Percentiles rank a stretch among this genome's conserved stretches.
These are phyloP conservation scores for Diaporthe sp. DNA, from an alignment of 2,329 filamentous ascomycete species.

Conservation along the genomic window DNA sequence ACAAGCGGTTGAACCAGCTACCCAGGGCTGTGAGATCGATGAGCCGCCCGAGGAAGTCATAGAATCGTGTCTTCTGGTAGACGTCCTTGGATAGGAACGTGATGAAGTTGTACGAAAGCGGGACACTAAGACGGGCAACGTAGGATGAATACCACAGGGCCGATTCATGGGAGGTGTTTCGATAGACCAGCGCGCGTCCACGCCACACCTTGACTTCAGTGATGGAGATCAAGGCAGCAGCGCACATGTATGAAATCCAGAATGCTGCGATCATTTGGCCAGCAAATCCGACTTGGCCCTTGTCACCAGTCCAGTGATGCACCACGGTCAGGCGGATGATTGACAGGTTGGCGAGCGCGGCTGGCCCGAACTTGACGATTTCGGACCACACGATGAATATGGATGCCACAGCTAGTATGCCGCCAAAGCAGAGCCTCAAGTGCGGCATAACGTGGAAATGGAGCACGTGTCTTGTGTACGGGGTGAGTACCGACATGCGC, in stretches of 20 bases:
- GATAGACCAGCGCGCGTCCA: slow-evolving; percentile 87
- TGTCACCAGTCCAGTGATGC: slow-evolving; percentile 80
- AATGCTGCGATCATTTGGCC: slow-evolving; percentile 86
- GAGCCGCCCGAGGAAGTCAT: slow-evolving; percentile 84
- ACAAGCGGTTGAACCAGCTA: slow-evolving; percentile 87
- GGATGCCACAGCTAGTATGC: slow-evolving; percentile 80
- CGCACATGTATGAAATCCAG: slow-evolving; percentile 98
- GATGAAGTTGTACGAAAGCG: slow-evolving; percentile 95
- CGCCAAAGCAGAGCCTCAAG: slow-evolving; percentile 74
- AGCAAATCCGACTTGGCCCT: slow-evolving; percentile 84
- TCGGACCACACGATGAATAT: slow-evolving; percentile 93
- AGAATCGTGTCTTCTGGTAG: slow-evolving; percentile 86
- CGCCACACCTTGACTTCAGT: slow-evolving; percentile 98
- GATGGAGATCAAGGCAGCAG: slow-evolving; percentile 87
- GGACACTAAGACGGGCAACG: slow-evolving; percentile 92
- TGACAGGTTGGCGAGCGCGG: slow-evolving; percentile 79
- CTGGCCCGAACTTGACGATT: slow-evolving; percentile 78
- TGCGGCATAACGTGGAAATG: slow-evolving; percentile 82
- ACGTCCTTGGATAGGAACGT: slow-evolving; percentile 84
- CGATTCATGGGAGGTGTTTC: slow-evolving; percentile 92
- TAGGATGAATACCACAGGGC: slow-evolving; percentile 97
- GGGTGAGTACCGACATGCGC: slow-evolving; percentile 76
- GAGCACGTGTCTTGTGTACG: slow-evolving; percentile 84
- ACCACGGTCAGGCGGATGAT: slow-evolving; percentile 76
- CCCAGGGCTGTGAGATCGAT: slow-evolving; percentile 89